Conservation (phyloP, 2,329 filamentous ascomycete species). For the Didymosphaeria variabile region DNA sequence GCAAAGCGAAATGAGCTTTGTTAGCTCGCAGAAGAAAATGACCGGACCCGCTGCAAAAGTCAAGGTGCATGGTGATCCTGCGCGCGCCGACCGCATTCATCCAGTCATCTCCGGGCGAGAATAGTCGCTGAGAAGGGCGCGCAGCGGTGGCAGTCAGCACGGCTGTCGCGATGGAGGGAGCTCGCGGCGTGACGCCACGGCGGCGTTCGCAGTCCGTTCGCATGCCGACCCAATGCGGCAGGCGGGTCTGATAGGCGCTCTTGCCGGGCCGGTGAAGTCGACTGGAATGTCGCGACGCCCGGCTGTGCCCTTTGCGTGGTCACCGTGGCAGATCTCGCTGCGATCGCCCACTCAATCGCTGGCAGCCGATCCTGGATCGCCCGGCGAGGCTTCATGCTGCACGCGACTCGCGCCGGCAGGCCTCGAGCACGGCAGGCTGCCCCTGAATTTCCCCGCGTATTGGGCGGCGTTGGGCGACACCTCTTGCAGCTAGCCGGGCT, state of each 20-base stretch:
- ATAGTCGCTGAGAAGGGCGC: background rate
- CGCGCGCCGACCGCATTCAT: background rate
- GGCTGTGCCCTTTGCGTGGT: too few species aligned
- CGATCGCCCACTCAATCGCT: conserved; percentile 4
- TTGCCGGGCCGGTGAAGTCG: background rate
- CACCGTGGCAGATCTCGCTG: background rate
- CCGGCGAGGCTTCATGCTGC: background rate
- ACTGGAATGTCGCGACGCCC: background rate
- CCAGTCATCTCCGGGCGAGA: conserved; percentile 7
- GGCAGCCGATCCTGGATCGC: background rate
- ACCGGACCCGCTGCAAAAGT: background rate
- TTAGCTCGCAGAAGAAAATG: conserved; percentile 9
- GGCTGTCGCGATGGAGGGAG: too few species aligned
- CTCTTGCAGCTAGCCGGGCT: conserved; percentile 25
- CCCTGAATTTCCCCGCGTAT: conserved; percentile 50
- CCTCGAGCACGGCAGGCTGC: conserved; percentile 15
- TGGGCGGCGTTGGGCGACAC: conserved; percentile 33
- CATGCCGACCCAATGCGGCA: background rate
- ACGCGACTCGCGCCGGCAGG: background rate
- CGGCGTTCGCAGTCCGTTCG: conserved; percentile 4
- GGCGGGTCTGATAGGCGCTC: background rate
- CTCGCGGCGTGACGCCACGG: too few species aligned
- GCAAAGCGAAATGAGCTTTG: conserved; percentile 13
- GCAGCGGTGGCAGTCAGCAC: too few species aligned
- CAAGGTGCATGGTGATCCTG: background rate